phyloP scores from a whole-genome alignment of 2,329 filamentous ascomycete genomes.

The Fusarium albidum region DNA sequence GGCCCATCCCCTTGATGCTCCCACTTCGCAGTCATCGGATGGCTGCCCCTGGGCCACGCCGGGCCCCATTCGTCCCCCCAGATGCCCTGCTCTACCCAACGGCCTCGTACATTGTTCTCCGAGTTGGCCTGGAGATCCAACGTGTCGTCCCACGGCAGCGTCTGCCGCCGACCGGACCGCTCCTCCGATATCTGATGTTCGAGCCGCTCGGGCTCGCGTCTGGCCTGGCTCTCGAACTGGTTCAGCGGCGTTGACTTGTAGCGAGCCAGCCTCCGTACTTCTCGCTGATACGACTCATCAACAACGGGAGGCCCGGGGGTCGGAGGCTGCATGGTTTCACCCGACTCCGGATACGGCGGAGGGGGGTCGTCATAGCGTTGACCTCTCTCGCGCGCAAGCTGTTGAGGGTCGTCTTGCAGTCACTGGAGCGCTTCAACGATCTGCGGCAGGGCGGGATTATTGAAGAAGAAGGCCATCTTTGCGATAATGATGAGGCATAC shows the following conservation, averaged over 20 bases:
- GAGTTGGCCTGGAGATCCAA: constrained; percentile 1
- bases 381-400: not conserved
- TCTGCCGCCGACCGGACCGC: constrained; percentile 10
- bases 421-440: constrained; percentile 9
- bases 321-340: constrained; percentile 1
- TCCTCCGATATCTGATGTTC: not conserved
- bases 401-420: constrained; percentile 1
- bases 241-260: not conserved
- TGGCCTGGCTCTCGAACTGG: not conserved
- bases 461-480: not conserved
- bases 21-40: not conserved
- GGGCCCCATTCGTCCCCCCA: constrained; percentile 20
- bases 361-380: not conserved
- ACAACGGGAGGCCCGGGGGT: not conserved
- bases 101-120: constrained; percentile 15
- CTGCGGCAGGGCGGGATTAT: not conserved
- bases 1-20: too few relatives aligned
- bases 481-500: not conserved
- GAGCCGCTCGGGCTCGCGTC: not conserved
- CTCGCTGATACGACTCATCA: not conserved
- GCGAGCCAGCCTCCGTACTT: not conserved
- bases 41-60: not conserved
- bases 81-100: constrained; percentile 23
- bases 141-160: constrained; percentile 18
- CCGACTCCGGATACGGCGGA: constrained; percentile 1